Evolutionary conservation across 192 early-diverging fungal genomes (phyloP).

Genomic region (Oehlia diaphana): DNA sequence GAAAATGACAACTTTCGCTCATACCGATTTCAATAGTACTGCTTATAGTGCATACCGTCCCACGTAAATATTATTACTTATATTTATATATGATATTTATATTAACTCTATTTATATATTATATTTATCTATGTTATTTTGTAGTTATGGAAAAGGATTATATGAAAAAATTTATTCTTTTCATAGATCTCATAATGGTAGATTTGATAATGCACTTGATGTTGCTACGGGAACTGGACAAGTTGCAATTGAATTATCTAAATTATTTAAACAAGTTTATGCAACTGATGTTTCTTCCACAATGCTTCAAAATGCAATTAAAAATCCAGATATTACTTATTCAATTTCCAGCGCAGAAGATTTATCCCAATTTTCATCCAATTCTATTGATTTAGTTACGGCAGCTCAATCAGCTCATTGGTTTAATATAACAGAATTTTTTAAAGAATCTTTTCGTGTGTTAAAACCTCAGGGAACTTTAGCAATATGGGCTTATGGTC

Average conservation of each 20-base stretch:
- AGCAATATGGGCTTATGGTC: conserved; percentile 52
- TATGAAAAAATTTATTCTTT: conserved; percentile 47
- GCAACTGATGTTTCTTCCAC: conserved; percentile 43
- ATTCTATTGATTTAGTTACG: conserved; percentile 48
- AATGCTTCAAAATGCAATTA: conserved; percentile 43
- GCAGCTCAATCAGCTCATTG: conserved; percentile 55
- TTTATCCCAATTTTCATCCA: conserved; percentile 30
- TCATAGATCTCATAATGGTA: conserved; percentile 38
- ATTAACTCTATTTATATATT: no score
- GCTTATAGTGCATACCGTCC: conserved; percentile 40
- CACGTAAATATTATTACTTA: not conserved
- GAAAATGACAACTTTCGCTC: conserved; percentile 41
- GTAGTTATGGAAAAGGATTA: conserved; percentile 33
- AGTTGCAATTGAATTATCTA: conserved; percentile 44
- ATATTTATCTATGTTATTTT: no score
- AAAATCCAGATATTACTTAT: conserved; percentile 46
- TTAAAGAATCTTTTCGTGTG: conserved; percentile 55
- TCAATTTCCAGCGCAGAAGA: conserved; percentile 43
- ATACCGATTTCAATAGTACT: conserved; percentile 38
- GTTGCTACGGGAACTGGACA: conserved; percentile 62
- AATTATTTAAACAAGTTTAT: conserved; percentile 50
- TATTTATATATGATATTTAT: no score
- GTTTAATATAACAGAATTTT: conserved; percentile 59
- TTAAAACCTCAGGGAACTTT: conserved; percentile 62
- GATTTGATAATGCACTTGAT: conserved; percentile 49